Percentiles rank a stretch among this genome's conserved stretches.
Conservation (phyloP, 2,329 filamentous ascomycete species). For the Pseudocercospora pini-densiflorae region DNA sequence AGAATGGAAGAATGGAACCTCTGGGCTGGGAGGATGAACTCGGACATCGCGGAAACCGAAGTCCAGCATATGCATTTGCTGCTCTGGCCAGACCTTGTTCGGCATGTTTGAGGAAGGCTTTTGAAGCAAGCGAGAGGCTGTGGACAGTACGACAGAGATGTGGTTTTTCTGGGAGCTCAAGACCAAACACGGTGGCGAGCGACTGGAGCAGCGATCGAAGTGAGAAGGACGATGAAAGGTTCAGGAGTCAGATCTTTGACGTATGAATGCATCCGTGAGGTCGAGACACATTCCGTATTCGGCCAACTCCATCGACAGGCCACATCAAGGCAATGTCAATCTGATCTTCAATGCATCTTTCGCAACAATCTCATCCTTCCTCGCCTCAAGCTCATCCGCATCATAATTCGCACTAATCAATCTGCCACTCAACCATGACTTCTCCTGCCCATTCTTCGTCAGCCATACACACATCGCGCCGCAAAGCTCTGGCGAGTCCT, state of each 20-base stretch:
- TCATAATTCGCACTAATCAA: constrained; percentile 45
- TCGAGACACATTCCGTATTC: not conserved
- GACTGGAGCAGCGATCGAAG: not conserved
- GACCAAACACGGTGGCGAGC: not conserved
- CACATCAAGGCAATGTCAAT: constrained; percentile 21
- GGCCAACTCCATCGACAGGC: not conserved
- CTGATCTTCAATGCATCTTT: constrained; percentile 44
- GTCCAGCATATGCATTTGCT: not conserved
- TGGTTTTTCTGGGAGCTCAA: not conserved
- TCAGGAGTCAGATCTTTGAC: not conserved
- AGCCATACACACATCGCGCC: constrained; percentile 42
- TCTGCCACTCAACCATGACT: constrained; percentile 45
- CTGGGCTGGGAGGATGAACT: constrained; percentile 21
- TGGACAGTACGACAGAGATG: not conserved
- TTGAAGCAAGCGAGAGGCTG: not conserved
- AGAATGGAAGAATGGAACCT: constrained; percentile 15
- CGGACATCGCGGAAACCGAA: not conserved
- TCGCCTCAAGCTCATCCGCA: constrained; percentile 41
- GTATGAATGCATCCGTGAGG: not conserved
- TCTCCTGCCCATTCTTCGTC: constrained; percentile 34
- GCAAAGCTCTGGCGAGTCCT: constrained; percentile 41
- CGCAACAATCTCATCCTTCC: constrained; percentile 41
- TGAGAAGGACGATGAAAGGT: not conserved
- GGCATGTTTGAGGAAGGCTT: constrained; percentile 4
- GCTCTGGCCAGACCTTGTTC: not conserved